Evolutionary conservation across 2,329 filamentous ascomycete genomes (phyloP).

Genomic region (Rutstroemia sp.): DNA sequence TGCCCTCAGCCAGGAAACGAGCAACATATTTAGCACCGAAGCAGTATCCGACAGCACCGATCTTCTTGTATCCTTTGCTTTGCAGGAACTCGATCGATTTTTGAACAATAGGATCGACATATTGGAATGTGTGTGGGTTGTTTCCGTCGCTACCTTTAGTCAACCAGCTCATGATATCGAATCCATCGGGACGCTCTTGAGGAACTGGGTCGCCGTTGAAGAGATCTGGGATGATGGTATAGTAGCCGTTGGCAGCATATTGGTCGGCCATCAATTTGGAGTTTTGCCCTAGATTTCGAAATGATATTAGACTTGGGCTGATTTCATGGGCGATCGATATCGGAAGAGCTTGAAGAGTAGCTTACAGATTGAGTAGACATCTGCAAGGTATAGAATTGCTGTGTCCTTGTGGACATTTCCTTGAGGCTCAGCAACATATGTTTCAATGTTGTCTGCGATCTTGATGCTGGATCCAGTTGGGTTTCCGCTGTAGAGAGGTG

Average conservation of each 20-base stretch:
- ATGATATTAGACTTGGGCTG: too few species aligned
- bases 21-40: slow-evolving; percentile 68
- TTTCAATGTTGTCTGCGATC: slow-evolving; percentile 25
- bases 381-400: slow-evolving; percentile 28
- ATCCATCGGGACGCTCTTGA: slow-evolving; percentile 39
- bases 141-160: slow-evolving; percentile 25
- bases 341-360: too few species aligned
- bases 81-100: slow-evolving; percentile 50
- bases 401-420: slow-evolving; percentile 24
- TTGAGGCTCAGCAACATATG: slow-evolving; percentile 27
- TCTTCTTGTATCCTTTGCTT: slow-evolving; percentile 46
- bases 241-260: slow-evolving; percentile 56
- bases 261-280: slow-evolving; percentile 64
- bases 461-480: slow-evolving; percentile 25
- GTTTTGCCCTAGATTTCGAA: slow-evolving; percentile 38
- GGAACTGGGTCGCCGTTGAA: slow-evolving; percentile 59
- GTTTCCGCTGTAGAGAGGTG: slow-evolving; percentile 18
- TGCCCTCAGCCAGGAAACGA: slow-evolving; percentile 52
- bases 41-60: slow-evolving; percentile 66
- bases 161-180: slow-evolving; percentile 43
- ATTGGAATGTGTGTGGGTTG: slow-evolving; percentile 26
- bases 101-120: slow-evolving; percentile 35
- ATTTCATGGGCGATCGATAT: too few species aligned
- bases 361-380: slow-evolving; percentile 28
- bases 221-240: slow-evolving; percentile 56